Evolutionary conservation across 352 stramenopile species (phyloP).

Genomic region (Globisporangium mamillatum): DNA sequence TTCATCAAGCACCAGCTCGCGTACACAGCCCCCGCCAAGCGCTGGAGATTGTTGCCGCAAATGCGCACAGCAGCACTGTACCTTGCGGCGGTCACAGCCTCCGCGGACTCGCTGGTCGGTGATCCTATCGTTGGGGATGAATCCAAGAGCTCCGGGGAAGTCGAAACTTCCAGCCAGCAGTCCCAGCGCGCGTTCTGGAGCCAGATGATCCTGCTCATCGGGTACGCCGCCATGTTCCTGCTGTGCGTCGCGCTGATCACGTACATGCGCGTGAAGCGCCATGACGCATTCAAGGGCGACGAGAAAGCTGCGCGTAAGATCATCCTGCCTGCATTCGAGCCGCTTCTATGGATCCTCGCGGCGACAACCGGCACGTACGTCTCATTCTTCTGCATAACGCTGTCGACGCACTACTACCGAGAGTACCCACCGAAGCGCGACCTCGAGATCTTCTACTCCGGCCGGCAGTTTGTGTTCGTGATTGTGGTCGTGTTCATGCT

Average conservation of each 20-base stretch:
- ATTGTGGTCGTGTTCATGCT: constrained; percentile 41
- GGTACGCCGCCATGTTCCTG: constrained; percentile 26
- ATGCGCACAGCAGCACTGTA: neutral
- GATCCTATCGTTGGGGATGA: neutral
- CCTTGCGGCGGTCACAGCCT: neutral
- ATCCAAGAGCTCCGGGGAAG: neutral
- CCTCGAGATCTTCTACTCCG: constrained; percentile 27
- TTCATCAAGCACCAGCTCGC: neutral
- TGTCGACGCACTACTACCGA: constrained; percentile 14
- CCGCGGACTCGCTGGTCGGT: neutral
- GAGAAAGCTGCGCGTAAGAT: constrained; percentile 27
- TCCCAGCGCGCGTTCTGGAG: constrained; percentile 1
- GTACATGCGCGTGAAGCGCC: constrained; percentile 27
- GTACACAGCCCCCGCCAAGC: neutral
- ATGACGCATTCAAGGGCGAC: constrained; percentile 24
- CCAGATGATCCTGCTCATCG: neutral
- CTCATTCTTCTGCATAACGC: constrained; percentile 13
- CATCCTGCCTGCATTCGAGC: constrained; percentile 43
- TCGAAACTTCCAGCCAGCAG: neutral
- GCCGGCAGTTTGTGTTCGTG: constrained; percentile 35
- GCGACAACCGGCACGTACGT: constrained; percentile 15
- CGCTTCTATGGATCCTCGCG: constrained; percentile 39
- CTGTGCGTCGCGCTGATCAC: constrained; percentile 18
- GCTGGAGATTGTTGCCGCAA: neutral
- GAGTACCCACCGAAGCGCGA: constrained; percentile 9